Conservation (phyloP, 768 basidiomycete genomes). For the Rhodosporidiobolus odoratus region DNA sequence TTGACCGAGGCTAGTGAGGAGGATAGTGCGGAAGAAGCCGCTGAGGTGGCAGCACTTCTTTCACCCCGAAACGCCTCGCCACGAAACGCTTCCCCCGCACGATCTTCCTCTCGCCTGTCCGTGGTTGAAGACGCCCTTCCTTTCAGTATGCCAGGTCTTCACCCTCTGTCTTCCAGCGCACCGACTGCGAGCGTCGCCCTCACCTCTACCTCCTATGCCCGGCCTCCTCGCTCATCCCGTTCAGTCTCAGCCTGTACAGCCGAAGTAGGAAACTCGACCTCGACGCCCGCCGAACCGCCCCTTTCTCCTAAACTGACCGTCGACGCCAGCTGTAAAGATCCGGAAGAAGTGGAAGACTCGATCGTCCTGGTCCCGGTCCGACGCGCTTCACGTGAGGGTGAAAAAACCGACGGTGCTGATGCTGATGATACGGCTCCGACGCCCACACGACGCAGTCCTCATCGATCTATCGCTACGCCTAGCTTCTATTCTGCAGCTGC, state of each 20-base stretch:
- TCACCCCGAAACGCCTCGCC: not conserved
- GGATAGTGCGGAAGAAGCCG: not conserved
- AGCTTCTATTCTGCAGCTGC: slow-evolving; percentile 10
- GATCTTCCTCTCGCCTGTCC: no score
- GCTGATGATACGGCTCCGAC: not conserved
- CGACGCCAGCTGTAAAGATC: not conserved
- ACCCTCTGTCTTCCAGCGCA: not conserved
- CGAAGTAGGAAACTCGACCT: no score
- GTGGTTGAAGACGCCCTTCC: no score
- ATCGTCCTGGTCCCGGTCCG: not conserved
- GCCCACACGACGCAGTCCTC: not conserved
- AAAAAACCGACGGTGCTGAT: not conserved
- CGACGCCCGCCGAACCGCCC: not conserved
- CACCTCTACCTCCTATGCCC: not conserved
- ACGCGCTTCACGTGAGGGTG: not conserved
- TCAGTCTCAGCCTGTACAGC: no score
- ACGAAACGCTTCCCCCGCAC: not conserved
- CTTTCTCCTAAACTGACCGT: not conserved
- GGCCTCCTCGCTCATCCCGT: not conserved
- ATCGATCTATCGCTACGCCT: not conserved
- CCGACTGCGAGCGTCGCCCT: not conserved
- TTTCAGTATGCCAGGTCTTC: no score
- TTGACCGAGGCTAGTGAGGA: not conserved
- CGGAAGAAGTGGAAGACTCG: not conserved
- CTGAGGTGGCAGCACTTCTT: not conserved